Percentiles rank a stretch among this genome's conserved stretches.
Conservation (phyloP, 2,329 filamentous ascomycete genomes). For the Chalaropsis ovoidea region DNA sequence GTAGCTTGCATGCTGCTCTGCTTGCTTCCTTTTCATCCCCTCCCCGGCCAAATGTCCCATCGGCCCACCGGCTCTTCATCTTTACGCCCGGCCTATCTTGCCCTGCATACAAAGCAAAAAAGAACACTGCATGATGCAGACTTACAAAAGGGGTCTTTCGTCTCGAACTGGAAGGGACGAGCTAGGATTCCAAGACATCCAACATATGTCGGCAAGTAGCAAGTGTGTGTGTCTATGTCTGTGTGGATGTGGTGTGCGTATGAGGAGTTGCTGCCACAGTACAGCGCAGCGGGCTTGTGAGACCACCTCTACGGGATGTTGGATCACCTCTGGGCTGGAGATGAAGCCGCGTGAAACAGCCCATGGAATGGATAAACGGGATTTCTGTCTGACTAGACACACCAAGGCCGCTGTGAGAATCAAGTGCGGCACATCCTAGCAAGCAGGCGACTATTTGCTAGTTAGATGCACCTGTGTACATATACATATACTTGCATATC, state of each 20-base stretch:
- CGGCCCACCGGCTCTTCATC: background rate
- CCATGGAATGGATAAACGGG: background rate
- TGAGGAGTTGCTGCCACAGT: background rate
- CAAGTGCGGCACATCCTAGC: background rate
- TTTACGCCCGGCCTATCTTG: background rate
- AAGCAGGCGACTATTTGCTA: background rate
- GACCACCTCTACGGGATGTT: background rate
- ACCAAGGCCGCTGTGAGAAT: background rate
- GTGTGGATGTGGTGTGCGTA: too few relatives aligned
- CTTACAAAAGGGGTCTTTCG: background rate
- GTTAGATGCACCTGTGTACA: background rate
- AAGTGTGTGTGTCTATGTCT: background rate
- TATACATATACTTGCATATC: too few relatives aligned
- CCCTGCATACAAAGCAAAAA: background rate
- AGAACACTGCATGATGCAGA: background rate
- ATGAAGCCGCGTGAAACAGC: constrained; percentile 4
- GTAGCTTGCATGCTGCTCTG: background rate
- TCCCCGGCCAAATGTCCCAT: background rate
- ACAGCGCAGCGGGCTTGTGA: background rate
- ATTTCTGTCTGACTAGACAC: background rate
- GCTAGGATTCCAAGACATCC: background rate
- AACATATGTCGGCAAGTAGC: background rate
- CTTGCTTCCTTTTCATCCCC: background rate
- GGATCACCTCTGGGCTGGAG: background rate
- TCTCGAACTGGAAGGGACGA: background rate